Conservation (phyloP, 1,284 basidiomycete species). For the Volvariella volvacea region DNA sequence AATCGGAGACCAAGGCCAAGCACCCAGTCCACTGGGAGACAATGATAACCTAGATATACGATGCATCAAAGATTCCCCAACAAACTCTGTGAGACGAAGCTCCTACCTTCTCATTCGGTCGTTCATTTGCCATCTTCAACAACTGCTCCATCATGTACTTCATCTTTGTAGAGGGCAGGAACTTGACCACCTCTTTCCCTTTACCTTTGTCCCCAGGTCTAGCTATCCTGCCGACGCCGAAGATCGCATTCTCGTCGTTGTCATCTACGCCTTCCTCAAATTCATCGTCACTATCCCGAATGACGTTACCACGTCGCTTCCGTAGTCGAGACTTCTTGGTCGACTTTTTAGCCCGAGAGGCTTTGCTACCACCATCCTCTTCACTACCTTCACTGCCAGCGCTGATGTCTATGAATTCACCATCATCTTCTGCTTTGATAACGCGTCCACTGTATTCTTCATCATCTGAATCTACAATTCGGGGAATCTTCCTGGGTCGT, state of each 20-base stretch:
- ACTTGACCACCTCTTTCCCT: constrained; percentile 37
- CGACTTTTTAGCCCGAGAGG: no score
- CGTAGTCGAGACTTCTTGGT: constrained; percentile 24
- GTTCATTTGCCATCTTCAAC: constrained; percentile 27
- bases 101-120: constrained; percentile 52
- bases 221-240: background rate
- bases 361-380: constrained; percentile 1
- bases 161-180: constrained; percentile 60
- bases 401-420: background rate
- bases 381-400: background rate
- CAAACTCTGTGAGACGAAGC: background rate
- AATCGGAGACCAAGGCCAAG: constrained; percentile 47
- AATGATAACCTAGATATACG: constrained; percentile 36
- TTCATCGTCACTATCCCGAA: background rate
- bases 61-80: constrained; percentile 3
- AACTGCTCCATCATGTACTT: constrained; percentile 56
- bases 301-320: constrained; percentile 21
- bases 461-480: constrained; percentile 9
- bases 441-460: constrained; percentile 12
- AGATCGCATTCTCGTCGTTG: background rate
- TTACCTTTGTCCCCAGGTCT: constrained; percentile 15
- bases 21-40: constrained; percentile 60
- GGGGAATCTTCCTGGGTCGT: background rate
- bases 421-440: background rate
- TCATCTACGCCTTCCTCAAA: background rate